Evolutionary conservation across 805 yeast species (phyloP).

Genomic region (Lipomyces spencermartinsiae): DNA sequence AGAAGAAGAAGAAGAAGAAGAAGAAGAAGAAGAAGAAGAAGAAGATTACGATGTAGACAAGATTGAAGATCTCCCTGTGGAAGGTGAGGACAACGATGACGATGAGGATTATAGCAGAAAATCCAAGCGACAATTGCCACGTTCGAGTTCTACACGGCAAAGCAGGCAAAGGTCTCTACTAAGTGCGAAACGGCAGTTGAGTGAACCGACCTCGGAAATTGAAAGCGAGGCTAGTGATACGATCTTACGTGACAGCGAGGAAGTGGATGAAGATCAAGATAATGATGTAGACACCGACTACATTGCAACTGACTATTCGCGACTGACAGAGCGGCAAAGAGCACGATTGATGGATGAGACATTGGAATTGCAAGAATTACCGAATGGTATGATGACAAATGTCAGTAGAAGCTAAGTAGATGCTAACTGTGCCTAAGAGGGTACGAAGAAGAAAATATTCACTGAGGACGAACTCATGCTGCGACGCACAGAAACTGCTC

Average conservation of each 20-base stretch:
- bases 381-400: slow-evolving; percentile 21
- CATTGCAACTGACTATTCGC: slow-evolving; percentile 35
- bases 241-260: slow-evolving; percentile 17
- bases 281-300: slow-evolving; percentile 36
- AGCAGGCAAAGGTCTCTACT: not conserved
- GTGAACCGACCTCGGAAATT: not conserved
- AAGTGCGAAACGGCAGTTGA: not conserved
- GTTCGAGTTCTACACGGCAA: not conserved
- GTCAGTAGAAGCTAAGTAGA: slow-evolving; percentile 41
- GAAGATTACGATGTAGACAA: slow-evolving; percentile 37
- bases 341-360: slow-evolving; percentile 42
- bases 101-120: not conserved
- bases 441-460: slow-evolving; percentile 58
- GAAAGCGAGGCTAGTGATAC: slow-evolving; percentile 15
- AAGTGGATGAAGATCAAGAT: slow-evolving; percentile 40
- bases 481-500: slow-evolving; percentile 83
- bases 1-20: slow-evolving; percentile 25
- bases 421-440: slow-evolving; percentile 41
- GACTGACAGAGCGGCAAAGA: slow-evolving; percentile 52
- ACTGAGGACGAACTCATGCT: slow-evolving; percentile 85
- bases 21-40: slow-evolving; percentile 12
- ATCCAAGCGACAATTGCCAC: slow-evolving; percentile 2
- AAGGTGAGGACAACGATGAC: slow-evolving; percentile 31
- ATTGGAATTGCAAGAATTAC: slow-evolving; percentile 38
- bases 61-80: slow-evolving; percentile 8